Conservation (phyloP, 148 eudicot species). For the Drosera capensis region DNA sequence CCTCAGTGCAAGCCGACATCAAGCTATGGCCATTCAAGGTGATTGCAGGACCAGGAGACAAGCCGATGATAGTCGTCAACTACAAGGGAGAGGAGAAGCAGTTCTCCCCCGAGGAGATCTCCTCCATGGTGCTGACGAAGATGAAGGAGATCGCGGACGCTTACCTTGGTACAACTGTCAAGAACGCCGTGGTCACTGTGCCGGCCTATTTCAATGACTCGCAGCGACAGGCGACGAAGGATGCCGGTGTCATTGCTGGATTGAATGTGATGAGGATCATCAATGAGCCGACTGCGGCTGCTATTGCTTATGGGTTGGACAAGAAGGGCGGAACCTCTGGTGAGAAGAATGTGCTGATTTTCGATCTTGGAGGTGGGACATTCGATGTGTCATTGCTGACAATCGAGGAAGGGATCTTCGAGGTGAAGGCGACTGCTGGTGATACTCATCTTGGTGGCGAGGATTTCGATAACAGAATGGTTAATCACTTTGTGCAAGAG, state of each 20-base stretch:
- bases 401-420: slow-evolving; percentile 42
- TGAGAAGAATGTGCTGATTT: slow-evolving; percentile 38
- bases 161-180: slow-evolving; percentile 22
- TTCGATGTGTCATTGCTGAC: slow-evolving; percentile 36
- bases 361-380: slow-evolving; percentile 42
- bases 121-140: slow-evolving; percentile 36
- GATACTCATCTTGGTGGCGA: slow-evolving; percentile 47
- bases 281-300: slow-evolving; percentile 47
- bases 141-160: slow-evolving; percentile 47
- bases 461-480: slow-evolving; percentile 41
- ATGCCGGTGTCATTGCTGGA: slow-evolving; percentile 40
- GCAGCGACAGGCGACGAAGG: slow-evolving; percentile 41
- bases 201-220: slow-evolving; percentile 49
- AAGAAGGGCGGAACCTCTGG: slow-evolving; percentile 30
- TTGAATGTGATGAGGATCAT: slow-evolving; percentile 40
- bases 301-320: slow-evolving; percentile 43
- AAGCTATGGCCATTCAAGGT: slow-evolving; percentile 47
- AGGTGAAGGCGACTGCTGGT: slow-evolving; percentile 43
- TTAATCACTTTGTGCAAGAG: slow-evolving; percentile 39
- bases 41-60: slow-evolving; percentile 29
- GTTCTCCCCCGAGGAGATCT: slow-evolving; percentile 33
- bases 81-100: slow-evolving; percentile 37
- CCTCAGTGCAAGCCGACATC: slow-evolving; percentile 38
- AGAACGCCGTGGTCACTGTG: slow-evolving; percentile 42
- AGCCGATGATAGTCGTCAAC: slow-evolving; percentile 37